A percentile compares a stretch with the other conserved stretches of the same genome.
phyloP scores from a whole-genome alignment of 1,284 basidiomycete species.

The Rhodotorula sp. region DNA sequence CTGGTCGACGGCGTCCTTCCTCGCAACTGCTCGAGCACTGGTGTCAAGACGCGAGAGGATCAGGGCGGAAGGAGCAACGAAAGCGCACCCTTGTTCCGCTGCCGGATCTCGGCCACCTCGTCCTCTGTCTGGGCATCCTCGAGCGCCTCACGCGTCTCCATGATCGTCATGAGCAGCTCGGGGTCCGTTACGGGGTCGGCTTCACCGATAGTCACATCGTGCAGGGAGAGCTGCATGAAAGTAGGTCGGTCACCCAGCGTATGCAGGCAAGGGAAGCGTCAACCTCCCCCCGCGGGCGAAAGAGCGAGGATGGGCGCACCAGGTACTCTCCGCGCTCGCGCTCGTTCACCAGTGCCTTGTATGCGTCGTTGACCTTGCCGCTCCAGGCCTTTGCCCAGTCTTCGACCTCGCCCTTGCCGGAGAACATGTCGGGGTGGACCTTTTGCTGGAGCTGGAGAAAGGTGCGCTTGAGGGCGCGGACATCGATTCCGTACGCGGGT shows the following conservation, averaged over 20 bases:
- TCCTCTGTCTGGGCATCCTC: conserved; percentile 64
- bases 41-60: neutral
- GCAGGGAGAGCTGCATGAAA: conserved; percentile 58
- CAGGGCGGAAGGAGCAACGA: conserved; percentile 16
- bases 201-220: conserved; percentile 67
- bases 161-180: conserved; percentile 72
- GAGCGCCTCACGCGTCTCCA: conserved; percentile 78
- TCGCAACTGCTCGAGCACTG: conserved; percentile 56
- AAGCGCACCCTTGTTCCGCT: conserved; percentile 67
- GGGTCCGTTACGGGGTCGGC: conserved; percentile 74
- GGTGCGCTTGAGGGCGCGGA: conserved; percentile 63
- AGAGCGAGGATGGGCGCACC: conserved; percentile 9
- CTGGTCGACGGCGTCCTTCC: conserved; percentile 54
- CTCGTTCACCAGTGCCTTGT: conserved; percentile 53
- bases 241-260: neutral
- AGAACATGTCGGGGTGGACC: conserved; percentile 79
- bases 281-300: too few relatives aligned
- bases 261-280: too few relatives aligned
- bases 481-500: conserved; percentile 63
- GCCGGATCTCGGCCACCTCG: conserved; percentile 60
- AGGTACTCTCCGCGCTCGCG: conserved; percentile 36
- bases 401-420: conserved; percentile 61
- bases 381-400: conserved; percentile 68
- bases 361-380: conserved; percentile 68
- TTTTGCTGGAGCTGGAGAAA: conserved; percentile 70